These are phyloP conservation scores for Logfia minima DNA, from an alignment of 129 eudicot genomes.

Conservation along the genomic window DNA sequence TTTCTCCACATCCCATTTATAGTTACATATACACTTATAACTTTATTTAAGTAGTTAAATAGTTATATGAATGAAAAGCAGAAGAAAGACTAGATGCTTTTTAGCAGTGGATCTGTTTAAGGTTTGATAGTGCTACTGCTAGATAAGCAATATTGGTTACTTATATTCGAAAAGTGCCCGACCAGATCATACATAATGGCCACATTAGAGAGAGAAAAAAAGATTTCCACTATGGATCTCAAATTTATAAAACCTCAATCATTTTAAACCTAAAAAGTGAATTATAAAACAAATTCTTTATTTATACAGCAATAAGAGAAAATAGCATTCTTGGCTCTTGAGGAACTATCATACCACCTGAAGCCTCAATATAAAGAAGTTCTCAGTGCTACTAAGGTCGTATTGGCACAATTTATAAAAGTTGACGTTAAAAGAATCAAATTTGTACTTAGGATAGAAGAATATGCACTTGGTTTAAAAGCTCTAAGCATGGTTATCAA, in stretches of 20 bases:
- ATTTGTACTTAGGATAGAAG: not conserved
- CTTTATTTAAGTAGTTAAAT: constrained; percentile 4
- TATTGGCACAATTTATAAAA: not conserved
- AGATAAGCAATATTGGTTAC: constrained; percentile 30
- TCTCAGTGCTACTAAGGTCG: not conserved
- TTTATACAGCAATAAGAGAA: constrained; percentile 1
- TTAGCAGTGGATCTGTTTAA: constrained; percentile 29
- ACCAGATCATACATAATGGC: constrained; percentile 23
- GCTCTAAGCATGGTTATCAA: constrained; percentile 2
- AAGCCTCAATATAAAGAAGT: not conserved
- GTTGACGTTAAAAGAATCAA: not conserved
- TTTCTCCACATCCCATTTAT: constrained; percentile 25
- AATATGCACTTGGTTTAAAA: constrained; percentile 20
- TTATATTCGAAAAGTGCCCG: constrained; percentile 28
- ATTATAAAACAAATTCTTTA: not conserved
- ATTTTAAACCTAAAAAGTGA: constrained; percentile 18
- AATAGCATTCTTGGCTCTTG: not conserved
- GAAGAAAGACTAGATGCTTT: constrained; percentile 32
- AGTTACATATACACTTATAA: not conserved
- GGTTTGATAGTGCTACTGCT: constrained; percentile 32
- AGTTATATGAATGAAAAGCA: constrained; percentile 15
- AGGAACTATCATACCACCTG: not conserved
- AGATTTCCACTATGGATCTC: constrained; percentile 32
- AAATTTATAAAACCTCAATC: not conserved
- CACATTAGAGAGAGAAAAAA: constrained; percentile 18